Conservation (phyloP, 2,329 filamentous ascomycete species). For the Diaporthe caulivora region DNA sequence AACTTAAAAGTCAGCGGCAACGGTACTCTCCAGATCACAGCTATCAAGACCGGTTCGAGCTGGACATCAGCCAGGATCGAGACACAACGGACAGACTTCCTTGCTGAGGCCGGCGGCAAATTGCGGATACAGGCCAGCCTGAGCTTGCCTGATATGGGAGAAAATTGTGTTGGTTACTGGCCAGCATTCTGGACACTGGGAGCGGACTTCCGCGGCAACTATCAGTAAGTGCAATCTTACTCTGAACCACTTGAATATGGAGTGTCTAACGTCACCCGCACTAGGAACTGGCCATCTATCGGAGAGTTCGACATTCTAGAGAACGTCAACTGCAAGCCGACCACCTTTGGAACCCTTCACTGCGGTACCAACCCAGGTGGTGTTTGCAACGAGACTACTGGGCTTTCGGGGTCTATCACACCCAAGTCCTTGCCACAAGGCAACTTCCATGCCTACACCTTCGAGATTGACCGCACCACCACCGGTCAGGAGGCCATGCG, state of each 20-base stretch:
- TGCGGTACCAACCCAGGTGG: conserved; percentile 13
- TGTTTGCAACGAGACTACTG: conserved; percentile 14
- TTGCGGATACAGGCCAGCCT: conserved; percentile 24
- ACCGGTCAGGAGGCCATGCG: conserved; percentile 16
- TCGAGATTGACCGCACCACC: conserved; percentile 17
- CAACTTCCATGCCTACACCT: conserved; percentile 16
- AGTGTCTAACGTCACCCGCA: neutral
- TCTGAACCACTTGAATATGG: too few species aligned
- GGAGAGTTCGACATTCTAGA: conserved; percentile 20
- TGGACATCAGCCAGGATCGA: conserved; percentile 23
- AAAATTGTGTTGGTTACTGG: conserved; percentile 18
- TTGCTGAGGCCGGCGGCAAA: neutral
- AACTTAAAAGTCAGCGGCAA: conserved; percentile 22
- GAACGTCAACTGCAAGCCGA: conserved; percentile 21
- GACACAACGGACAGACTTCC: conserved; percentile 16
- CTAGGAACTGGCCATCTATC: conserved; percentile 8
- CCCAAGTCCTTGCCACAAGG: conserved; percentile 15
- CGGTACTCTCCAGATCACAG: conserved; percentile 19
- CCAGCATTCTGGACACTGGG: conserved; percentile 20
- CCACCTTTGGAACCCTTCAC: conserved; percentile 12
- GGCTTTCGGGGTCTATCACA: neutral
- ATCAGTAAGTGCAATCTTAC: neutral
- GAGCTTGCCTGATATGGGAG: conserved; percentile 20
- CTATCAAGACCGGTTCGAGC: conserved; percentile 11
- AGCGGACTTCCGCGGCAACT: conserved; percentile 14